Base-by-base conservation (phyloP, 1,139 yeast species). In the Sugiyamaella grinbergsii region DNA sequence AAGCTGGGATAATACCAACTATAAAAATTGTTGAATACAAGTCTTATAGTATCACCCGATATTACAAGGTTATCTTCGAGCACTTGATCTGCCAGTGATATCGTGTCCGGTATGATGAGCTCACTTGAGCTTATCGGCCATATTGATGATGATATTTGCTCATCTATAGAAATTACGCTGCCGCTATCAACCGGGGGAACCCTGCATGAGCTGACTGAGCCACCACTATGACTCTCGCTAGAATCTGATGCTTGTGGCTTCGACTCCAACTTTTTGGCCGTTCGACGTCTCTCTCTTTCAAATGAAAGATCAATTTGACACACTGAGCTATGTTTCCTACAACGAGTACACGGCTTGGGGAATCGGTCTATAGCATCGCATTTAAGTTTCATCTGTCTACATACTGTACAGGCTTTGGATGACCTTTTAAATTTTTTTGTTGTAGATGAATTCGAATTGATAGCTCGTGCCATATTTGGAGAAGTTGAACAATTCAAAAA, bases 301-400 rank as follows among this genome's bases (percentile, higher is more conserved):
- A 47, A 47, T 18, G 41, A 33, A n/a, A 50, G 48, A 38, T 58
- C 62, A 22, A 59, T 50, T 32, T 58, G 58, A 39, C 62, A 59
- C 8, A 49, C 50, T 13, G 47, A 49, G 10, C 44, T 47, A 28
- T 37, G 42, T 19, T 51, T 51, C 5, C 43, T 43, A 39, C 62
- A 59, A 33, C 55, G 52, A 7, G 59, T 42, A 42, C 62, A 59
- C 11, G 59, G 52, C 33, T 51, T 47, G 1, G 62, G 62, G 47
- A 59, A 59, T 23, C 53, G 47, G 3, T 44, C 53, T 22, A 59
- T 45, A 5, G 60, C 62, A 29, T 59, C 61, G 46, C 62, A 59
- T 15, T 57, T 57, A 45, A 53, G 56, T 51, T 59, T 59, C 54
- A 54, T 55, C 40, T 49, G 51, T 19, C 62, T 54, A 44, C 62